Percentiles rank a stretch among this genome's conserved stretches.
These are phyloP conservation scores for Diaporthe sp. DNA, from an alignment of 2,329 filamentous ascomycete species.

Conservation along the genomic window DNA sequence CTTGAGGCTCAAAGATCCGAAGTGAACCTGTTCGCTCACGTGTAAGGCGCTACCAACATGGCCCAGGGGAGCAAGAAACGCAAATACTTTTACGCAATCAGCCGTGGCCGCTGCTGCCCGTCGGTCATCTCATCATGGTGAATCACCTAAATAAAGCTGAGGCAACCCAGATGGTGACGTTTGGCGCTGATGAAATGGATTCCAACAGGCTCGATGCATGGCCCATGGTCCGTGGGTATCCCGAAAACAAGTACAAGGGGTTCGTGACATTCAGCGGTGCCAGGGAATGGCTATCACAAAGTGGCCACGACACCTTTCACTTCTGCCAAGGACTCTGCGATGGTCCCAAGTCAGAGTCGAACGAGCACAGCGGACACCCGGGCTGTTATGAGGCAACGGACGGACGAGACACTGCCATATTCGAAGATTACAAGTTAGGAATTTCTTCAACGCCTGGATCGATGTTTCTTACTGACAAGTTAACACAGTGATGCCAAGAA, in stretches of 20 bases:
- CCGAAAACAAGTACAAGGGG: neutral
- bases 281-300: neutral
- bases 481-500: neutral
- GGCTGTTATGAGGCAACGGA: neutral
- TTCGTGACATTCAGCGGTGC: neutral
- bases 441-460: no score
- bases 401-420: neutral
- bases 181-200: neutral
- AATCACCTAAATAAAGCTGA: neutral
- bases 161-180: no score
- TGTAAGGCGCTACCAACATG: neutral
- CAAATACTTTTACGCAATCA: neutral
- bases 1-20: neutral
- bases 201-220: neutral
- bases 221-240: neutral
- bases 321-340: neutral
- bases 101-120: neutral
- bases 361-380: neutral
- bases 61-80: neutral
- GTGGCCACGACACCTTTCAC: neutral
- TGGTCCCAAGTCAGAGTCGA: neutral
- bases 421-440: neutral
- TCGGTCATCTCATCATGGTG: neutral
- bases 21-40: neutral
- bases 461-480: neutral